Evolutionary conservation across 306 rosid species (phyloP), one percentile per base, ranked within the genome.

Genomic region (Echinosophora koreensis): DNA sequence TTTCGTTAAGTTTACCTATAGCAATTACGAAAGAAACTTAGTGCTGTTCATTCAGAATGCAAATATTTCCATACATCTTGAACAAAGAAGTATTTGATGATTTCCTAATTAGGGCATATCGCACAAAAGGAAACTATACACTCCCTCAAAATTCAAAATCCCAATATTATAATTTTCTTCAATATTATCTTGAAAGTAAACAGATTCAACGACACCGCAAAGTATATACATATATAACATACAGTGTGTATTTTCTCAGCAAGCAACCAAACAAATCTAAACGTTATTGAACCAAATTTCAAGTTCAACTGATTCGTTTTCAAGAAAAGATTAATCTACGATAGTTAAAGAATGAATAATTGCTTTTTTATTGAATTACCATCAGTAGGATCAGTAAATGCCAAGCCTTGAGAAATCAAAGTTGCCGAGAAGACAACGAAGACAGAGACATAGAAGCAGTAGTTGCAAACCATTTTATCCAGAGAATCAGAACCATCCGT

Each of bases 301-400:
- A 28, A 28, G 30, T 22, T 39, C 27, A 63, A 62, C 14, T 16
- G 6, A n/a, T n/a, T 63, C 47, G 16, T 44, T 8, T 73, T 17
- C 47, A 66, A 38, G 38, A 55, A 58, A 51, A 77, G 51, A 62
- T 71, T 10, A 42, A 11, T 14, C 1, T 46, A 65, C 51, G 16
- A 74, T 71, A 64, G 41, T 64, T 65, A 66, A 32, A 65, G 39
- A 85, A 66, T 37, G 44, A 69, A 49, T 64, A 38, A 64, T 42
- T 2, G 69, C 68, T 47, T 14, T 0, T n/a, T 10, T 22, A 30
- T 30, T 30, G 65, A 79, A 59, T 79, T 85, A 94, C 98, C 92
- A 35, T 94, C 97, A 14, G 71, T 73, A 1, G 76, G 82, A 68
- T 92, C 82, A 10, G 97, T 94, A 49, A 50, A 67, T 9, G 95